Evolutionary conservation across 2,329 filamentous ascomycete genomes (phyloP), one percentile per base, ranked within the genome.

Genomic region (Fusarium sambucinum): DNA sequence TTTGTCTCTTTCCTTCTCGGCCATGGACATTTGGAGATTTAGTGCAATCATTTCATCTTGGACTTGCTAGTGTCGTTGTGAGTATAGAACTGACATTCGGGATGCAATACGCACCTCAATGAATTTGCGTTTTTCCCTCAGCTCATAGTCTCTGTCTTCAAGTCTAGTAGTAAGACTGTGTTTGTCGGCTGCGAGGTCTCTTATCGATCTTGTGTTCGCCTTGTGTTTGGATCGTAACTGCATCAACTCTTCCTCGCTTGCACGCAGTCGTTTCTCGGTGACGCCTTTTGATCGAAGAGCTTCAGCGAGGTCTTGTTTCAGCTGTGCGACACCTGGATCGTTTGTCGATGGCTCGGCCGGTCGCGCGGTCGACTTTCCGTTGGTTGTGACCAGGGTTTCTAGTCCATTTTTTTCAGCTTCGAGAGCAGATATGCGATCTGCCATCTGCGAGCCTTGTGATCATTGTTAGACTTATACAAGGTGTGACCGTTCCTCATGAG

Each of bases 31-130:
- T 79, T 98, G 92, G 69, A 98, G 84, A 71, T 94, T 94, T 46
- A 97, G 81, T 1, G 93, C 90, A 51, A 97, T 90, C 79, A 97
- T 90, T 79, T 99, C 96, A 79, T 97, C 94, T 80, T 98, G 95
- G 54, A 97, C 90, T 74, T 95, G 87, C 86, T 91, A 73, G 44
- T 59, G 16, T 29, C 8, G 46, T 9, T 41, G 59, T 77, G 50
- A 72, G 66, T 37, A 42, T 29, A 38, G 37, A 21, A 37, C 11
- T 7, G 38, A 50, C 19, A 58, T 13, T 33, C 40, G 33, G 25
- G 35, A 23, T 23, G 30, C 27, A 47, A 33, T n/a, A 50, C 68
- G 56, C 73, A 91, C 89, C 83, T 94, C 91, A 4, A 97, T 86
- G 68, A 97, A 81, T 77, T 94, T 93, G 32, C 89, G 89, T 83